Percentiles rank a stretch among this genome's conserved stretches.
These are phyloP conservation scores for Giardia duodenalis DNA, from an alignment of 208 protist genomes.

Conservation along the genomic window DNA sequence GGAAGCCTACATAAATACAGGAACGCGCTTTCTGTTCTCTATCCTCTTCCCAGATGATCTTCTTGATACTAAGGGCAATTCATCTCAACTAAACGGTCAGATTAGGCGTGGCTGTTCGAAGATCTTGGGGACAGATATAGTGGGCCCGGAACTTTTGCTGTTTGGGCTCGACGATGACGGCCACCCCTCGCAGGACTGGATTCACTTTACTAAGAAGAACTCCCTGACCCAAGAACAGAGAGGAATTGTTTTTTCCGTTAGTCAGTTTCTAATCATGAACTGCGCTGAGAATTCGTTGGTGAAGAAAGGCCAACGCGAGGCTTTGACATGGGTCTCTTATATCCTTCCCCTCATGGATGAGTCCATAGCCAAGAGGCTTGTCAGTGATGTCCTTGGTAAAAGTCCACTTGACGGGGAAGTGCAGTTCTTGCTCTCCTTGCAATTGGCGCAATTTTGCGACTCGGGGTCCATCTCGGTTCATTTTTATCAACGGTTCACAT, in stretches of 20 bases:
- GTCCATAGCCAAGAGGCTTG: too few relatives aligned
- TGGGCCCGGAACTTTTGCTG: neutral
- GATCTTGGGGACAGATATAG: neutral
- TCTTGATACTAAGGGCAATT: too few relatives aligned
- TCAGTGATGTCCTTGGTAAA: neutral
- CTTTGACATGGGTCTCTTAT: too few relatives aligned
- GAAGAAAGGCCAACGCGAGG: too few relatives aligned
- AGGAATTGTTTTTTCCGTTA: neutral
- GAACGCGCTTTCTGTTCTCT: too few relatives aligned
- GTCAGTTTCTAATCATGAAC: too few relatives aligned
- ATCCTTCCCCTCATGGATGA: too few relatives aligned
- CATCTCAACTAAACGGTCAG: too few relatives aligned
- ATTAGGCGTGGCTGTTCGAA: too few relatives aligned
- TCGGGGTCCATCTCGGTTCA: neutral
- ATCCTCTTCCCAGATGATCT: too few relatives aligned
- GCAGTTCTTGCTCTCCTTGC: neutral
- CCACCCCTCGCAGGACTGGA: neutral
- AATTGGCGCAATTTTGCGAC: neutral
- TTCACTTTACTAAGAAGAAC: neutral
- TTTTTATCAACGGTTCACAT: neutral
- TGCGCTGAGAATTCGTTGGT: too few relatives aligned
- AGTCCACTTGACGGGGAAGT: neutral
- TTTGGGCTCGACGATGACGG: neutral
- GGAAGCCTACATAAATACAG: too few relatives aligned
- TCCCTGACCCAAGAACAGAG: neutral